A percentile compares a stretch with the other conserved stretches of the same genome.
phyloP scores from a whole-genome alignment of 257 asterid genomes.

The Galeopsis tetrahit region DNA sequence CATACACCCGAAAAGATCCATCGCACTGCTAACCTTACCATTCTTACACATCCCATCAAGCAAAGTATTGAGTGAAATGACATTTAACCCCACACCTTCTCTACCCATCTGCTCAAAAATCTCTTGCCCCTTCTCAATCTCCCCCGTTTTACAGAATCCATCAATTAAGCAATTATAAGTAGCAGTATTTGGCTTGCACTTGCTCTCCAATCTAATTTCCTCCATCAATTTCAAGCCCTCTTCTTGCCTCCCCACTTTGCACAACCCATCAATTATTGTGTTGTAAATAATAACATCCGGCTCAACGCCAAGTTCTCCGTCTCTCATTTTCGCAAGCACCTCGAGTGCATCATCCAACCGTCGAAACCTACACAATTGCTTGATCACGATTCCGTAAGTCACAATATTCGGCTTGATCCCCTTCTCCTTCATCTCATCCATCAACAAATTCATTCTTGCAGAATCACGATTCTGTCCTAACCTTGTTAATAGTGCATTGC shows the following conservation, averaged over 20 bases:
- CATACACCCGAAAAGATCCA: slow-evolving; percentile 55
- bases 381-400: slow-evolving; percentile 73
- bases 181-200: slow-evolving; percentile 54
- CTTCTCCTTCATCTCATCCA: slow-evolving; percentile 77
- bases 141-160: slow-evolving; percentile 86
- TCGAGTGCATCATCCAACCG: slow-evolving; percentile 78
- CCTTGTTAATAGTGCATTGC: slow-evolving; percentile 65
- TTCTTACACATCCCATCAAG: slow-evolving; percentile 73
- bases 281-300: slow-evolving; percentile 71
- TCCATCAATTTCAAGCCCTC: slow-evolving; percentile 73
- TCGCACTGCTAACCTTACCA: slow-evolving; percentile 64
- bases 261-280: slow-evolving; percentile 79
- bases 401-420: slow-evolving; percentile 59
- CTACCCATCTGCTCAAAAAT: slow-evolving; percentile 65
- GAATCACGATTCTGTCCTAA: slow-evolving; percentile 54
- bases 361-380: slow-evolving; percentile 62
- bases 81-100: slow-evolving; percentile 51
- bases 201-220: slow-evolving; percentile 52
- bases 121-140: slow-evolving; percentile 56
- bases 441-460: slow-evolving; percentile 67
- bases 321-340: slow-evolving; percentile 64
- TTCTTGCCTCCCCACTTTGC: slow-evolving; percentile 85
- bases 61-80: slow-evolving; percentile 60
- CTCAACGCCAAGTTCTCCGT: slow-evolving; percentile 47
- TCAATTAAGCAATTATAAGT: slow-evolving; percentile 76